phyloP scores from a whole-genome alignment of 495 filamentous ascomycete species.

The Penicillium nucicola region DNA sequence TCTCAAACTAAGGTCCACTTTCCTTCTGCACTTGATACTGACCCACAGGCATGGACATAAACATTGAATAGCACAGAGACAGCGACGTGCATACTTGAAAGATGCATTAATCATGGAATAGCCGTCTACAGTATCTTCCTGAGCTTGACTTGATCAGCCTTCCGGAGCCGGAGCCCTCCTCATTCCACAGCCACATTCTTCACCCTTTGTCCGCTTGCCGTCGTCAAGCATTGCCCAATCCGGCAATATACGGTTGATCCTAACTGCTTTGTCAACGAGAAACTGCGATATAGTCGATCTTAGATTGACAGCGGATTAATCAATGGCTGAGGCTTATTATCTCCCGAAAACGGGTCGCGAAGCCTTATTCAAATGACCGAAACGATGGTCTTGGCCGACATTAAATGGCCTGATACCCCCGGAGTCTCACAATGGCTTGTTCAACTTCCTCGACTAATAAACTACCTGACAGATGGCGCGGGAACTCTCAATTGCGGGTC shows the following conservation, averaged over 20 bases:
- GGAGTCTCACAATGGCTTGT: neutral
- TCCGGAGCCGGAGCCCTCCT: neutral
- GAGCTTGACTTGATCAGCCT: neutral
- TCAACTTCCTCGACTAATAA: neutral
- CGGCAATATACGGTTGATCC: slow-evolving; percentile 1
- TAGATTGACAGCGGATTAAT: slow-evolving; percentile 4
- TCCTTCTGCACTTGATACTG: too few species aligned
- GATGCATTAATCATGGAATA: too few species aligned
- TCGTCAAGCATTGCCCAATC: neutral
- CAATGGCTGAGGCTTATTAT: neutral
- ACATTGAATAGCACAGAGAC: too few species aligned
- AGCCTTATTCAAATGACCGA: neutral
- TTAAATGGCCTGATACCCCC: slow-evolving; percentile 13
- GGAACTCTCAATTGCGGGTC: slow-evolving; percentile 23
- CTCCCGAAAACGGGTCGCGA: slow-evolving; percentile 18
- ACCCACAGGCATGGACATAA: too few species aligned
- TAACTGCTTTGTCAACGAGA: neutral
- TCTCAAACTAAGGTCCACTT: too few species aligned
- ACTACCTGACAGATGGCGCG: neutral
- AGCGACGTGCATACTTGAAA: too few species aligned
- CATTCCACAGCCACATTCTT: slow-evolving; percentile 14
- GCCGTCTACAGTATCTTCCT: neutral
- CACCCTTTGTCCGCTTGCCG: slow-evolving; percentile 4
- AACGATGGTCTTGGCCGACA: neutral
- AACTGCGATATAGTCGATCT: slow-evolving; percentile 3